Conservation (phyloP, 306 rosid species). For the Inga oerstediana region DNA sequence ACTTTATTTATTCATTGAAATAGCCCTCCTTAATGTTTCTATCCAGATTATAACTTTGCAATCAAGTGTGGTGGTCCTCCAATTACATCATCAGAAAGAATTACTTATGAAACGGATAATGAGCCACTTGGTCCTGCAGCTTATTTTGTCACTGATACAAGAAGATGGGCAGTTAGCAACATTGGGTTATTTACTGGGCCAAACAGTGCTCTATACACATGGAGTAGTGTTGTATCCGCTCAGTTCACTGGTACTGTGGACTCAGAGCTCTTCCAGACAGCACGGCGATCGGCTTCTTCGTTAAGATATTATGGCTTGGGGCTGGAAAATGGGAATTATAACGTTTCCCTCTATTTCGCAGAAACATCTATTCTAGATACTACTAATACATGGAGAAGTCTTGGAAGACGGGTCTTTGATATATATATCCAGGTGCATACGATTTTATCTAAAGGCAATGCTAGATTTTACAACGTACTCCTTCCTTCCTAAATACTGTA, state of each 20-base stretch:
- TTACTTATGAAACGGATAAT: no score
- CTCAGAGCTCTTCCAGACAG: constrained; percentile 66
- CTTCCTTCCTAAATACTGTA: no score
- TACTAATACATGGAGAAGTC: constrained; percentile 65
- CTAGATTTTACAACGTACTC: neutral
- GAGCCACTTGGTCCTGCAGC: no score
- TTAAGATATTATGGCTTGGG: constrained; percentile 82
- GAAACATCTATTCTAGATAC: constrained; percentile 52
- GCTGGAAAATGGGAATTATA: constrained; percentile 72
- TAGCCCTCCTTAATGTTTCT: no score
- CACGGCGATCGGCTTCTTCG: constrained; percentile 78
- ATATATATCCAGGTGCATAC: constrained; percentile 64
- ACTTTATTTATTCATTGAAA: no score
- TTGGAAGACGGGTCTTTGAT: constrained; percentile 37
- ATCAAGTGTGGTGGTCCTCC: no score
- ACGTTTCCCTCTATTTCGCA: constrained; percentile 65
- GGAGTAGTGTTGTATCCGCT: no score
- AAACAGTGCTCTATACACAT: rapidly evolving
- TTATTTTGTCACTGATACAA: no score
- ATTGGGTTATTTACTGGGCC: no score
- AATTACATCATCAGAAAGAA: no score
- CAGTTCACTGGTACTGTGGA: constrained; percentile 49
- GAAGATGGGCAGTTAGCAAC: no score
- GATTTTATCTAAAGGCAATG: neutral
- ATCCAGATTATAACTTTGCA: no score